Evolutionary conservation across 441 rosid species (phyloP), one percentile per base, ranked within the genome.

Genomic region (Brassica hybrid): DNA sequence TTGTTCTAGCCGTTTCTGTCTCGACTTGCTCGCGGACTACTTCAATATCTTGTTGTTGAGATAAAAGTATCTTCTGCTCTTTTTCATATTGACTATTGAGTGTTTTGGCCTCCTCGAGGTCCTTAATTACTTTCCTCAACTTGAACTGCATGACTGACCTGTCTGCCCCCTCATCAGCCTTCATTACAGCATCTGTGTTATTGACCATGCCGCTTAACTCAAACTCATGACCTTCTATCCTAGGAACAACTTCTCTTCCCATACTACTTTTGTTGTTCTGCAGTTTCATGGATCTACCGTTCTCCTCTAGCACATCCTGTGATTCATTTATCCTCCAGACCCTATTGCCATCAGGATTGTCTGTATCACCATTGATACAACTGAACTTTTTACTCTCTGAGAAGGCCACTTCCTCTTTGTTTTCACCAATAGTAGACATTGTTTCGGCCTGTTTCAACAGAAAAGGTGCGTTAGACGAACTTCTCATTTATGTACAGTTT

Each of bases 11-110:
- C 19, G 99, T 87, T 85, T 96, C 99, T 59, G 80, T 75, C 83
- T 96, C 99, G 74, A 89, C 99, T 81, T 96, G 91, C 71, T 96
- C 97, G 48, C 90, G 65, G 71, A 93, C 85, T 75, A 87, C 76
- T 72, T 91, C 93, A 74, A 84, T 86, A 79, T 90, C 89, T n/a
- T 89, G 86, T 82, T 84, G 90, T 21, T 77, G 85, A 82, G 90
- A 88, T 70, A 89, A 76, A 67, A 81, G 89, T 43, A 90, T 85
- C 73, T 80, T 82, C 67, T 80, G 88, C 75, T 87, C 90, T 57
- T 88, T 88, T 74, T 85, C 84, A 84, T 88, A 91, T 67, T 74
- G 88, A 66, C 69, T 79, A 76, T 90, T 91, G 65, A 85, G 89
- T 41, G 79, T 77, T 73, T 82, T 89, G 52, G 91, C 87, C 68